These are phyloP conservation scores for Apophysomyces variabilis DNA, from an alignment of 371 early-diverging fungal species.

Conservation along the genomic window DNA sequence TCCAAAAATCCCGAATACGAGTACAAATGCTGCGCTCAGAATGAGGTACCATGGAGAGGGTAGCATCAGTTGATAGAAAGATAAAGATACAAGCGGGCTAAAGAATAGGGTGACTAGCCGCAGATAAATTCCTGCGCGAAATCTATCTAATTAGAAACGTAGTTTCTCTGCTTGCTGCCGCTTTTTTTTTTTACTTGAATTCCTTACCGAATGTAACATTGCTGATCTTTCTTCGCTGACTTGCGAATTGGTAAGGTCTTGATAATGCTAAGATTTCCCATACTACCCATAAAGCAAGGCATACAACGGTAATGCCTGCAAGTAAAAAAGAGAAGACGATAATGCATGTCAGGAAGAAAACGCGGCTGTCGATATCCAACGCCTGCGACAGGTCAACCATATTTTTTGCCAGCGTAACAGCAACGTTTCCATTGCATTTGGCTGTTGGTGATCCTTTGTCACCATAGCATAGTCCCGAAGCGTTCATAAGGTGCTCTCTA, in stretches of 20 bases:
- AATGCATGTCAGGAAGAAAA: conserved; percentile 38
- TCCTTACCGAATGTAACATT: conserved; percentile 14
- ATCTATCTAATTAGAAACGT: background rate
- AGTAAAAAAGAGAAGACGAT: conserved; percentile 33
- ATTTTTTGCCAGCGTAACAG: conserved; percentile 27
- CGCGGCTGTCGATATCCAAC: conserved; percentile 37
- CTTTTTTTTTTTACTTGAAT: background rate
- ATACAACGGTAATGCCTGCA: conserved; percentile 23
- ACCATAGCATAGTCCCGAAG: background rate
- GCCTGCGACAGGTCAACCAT: conserved; percentile 46
- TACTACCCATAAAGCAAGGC: conserved; percentile 16
- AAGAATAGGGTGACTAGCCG: conserved; percentile 38
- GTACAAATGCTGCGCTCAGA: conserved; percentile 32
- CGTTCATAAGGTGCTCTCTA: background rate
- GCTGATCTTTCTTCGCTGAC: conserved; percentile 14
- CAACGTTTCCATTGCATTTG: background rate
- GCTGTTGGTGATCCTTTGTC: background rate
- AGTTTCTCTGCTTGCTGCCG: background rate
- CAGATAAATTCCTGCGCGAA: conserved; percentile 34
- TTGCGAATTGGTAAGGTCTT: conserved; percentile 7
- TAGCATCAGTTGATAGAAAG: conserved; percentile 51
- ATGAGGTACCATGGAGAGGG: conserved; percentile 39
- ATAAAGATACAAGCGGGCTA: conserved; percentile 34
- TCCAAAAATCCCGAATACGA: conserved; percentile 34
- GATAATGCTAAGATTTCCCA: conserved; percentile 4